Evolutionary conservation across 2,329 filamentous ascomycete species (phyloP).

Genomic region (Fusarium sp.): DNA sequence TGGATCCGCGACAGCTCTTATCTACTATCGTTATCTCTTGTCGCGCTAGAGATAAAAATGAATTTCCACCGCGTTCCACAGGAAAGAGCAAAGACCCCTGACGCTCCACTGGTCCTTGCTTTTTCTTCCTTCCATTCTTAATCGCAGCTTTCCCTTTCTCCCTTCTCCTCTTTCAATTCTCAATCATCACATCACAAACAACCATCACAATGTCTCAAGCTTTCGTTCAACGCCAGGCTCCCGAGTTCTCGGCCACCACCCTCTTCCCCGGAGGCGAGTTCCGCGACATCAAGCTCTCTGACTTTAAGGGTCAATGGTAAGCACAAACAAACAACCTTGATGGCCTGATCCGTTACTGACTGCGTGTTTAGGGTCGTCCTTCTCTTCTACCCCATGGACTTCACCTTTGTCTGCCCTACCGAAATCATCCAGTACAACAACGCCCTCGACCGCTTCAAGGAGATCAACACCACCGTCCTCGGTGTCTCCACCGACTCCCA

Average conservation of each 20-base stretch:
- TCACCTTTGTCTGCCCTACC: slow-evolving; percentile 75
- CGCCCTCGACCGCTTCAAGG: slow-evolving; percentile 67
- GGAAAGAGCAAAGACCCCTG: slow-evolving; percentile 14
- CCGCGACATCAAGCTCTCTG: slow-evolving; percentile 58
- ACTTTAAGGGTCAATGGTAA: slow-evolving; percentile 61
- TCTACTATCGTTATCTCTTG: slow-evolving; percentile 26
- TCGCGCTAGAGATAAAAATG: slow-evolving; percentile 29
- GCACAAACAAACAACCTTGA: not conserved
- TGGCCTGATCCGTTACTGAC: not conserved
- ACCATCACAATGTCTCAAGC: slow-evolving; percentile 55
- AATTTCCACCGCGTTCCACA: slow-evolving; percentile 33
- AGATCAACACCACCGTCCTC: slow-evolving; percentile 68
- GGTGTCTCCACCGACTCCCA: slow-evolving; percentile 72
- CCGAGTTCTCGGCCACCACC: slow-evolving; percentile 61
- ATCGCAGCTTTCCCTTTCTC: not conserved
- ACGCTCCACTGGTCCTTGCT: slow-evolving; percentile 30
- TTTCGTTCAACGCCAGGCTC: slow-evolving; percentile 61
- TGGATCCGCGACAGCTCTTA: not conserved
- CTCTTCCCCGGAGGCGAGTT: slow-evolving; percentile 61
- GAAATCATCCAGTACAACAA: slow-evolving; percentile 74
- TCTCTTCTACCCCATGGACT: slow-evolving; percentile 75
- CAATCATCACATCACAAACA: not conserved
- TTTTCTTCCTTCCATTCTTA: slow-evolving; percentile 16
- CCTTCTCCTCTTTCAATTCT: not conserved
- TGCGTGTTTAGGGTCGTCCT: slow-evolving; percentile 66